phyloP scores from a whole-genome alignment of 108 stramenopile species.

The Fragilariopsis cylindrus region DNA sequence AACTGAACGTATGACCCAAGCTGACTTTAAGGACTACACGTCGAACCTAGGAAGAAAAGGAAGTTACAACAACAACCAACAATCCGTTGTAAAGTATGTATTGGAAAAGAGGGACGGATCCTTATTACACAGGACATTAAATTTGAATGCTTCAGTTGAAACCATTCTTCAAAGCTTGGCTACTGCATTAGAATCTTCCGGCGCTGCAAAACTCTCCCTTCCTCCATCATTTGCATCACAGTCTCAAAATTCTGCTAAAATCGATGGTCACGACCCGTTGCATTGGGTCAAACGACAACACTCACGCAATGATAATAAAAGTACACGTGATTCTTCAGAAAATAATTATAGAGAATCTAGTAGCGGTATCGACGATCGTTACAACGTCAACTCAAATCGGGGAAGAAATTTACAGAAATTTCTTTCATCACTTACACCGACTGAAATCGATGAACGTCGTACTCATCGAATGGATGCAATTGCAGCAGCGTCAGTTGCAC shows the following conservation, averaged over 20 bases:
- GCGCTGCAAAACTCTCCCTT: constrained; percentile 31
- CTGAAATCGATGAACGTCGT: constrained; percentile 55
- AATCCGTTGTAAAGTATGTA: constrained; percentile 33
- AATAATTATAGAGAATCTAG: neutral
- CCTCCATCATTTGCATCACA: constrained; percentile 44
- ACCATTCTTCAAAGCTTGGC: constrained; percentile 57
- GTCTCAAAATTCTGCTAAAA: neutral
- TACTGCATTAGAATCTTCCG: constrained; percentile 42
- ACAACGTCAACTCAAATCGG: constrained; percentile 43
- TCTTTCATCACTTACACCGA: constrained; percentile 31
- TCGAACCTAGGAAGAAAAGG: constrained; percentile 6
- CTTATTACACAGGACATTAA: constrained; percentile 44
- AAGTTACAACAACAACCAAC: neutral
- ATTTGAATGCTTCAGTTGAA: constrained; percentile 54
- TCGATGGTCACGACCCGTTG: neutral
- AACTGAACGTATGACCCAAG: constrained; percentile 45
- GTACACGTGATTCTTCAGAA: neutral
- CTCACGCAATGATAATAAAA: neutral
- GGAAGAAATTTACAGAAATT: constrained; percentile 58
- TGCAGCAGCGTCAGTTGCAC: constrained; percentile 64
- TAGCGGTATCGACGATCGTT: constrained; percentile 30
- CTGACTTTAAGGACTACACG: constrained; percentile 60
- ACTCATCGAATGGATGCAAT: constrained; percentile 66
- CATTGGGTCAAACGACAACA: neutral
- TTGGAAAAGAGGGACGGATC: constrained; percentile 75